phyloP scores from a whole-genome alignment of 352 stramenopile species.

The Globisporangium orthogonon region DNA sequence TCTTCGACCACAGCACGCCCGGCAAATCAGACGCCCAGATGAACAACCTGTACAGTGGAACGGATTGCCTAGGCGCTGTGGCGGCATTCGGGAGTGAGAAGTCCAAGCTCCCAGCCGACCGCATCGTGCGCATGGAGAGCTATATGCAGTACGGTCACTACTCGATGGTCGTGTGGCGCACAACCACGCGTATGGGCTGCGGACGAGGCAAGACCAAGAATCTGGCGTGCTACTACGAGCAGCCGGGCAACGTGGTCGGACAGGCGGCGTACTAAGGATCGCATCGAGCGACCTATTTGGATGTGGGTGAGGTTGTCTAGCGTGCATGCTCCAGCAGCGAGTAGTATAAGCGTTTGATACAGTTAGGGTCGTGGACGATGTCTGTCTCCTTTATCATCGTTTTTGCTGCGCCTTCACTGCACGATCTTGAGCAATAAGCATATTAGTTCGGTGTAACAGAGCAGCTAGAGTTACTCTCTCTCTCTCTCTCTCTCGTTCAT shows the following conservation, averaged over 20 bases:
- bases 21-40: conserved; percentile 10
- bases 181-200: conserved; percentile 12
- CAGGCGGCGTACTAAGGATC: conserved; percentile 3
- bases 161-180: conserved; percentile 14
- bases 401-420: neutral
- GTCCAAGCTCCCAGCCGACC: conserved; percentile 7
- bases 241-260: conserved; percentile 9
- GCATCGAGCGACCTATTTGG: neutral
- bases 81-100: conserved; percentile 9
- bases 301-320: neutral
- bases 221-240: conserved; percentile 15
- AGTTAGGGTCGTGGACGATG: neutral
- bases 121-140: conserved; percentile 6
- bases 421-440: too few species aligned
- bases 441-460: too few species aligned
- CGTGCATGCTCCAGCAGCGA: neutral
- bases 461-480: too few species aligned
- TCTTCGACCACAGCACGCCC: conserved; percentile 12
- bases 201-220: conserved; percentile 10
- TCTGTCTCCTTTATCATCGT: neutral
- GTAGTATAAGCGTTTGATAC: neutral
- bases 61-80: conserved; percentile 6
- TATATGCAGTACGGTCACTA: conserved; percentile 13
- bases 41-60: conserved; percentile 17
- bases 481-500: too few species aligned